Percentiles rank a stretch among this genome's conserved stretches.
phyloP scores from a whole-genome alignment of 2,329 filamentous ascomycete genomes.

The Pseudocercospora cruenta region DNA sequence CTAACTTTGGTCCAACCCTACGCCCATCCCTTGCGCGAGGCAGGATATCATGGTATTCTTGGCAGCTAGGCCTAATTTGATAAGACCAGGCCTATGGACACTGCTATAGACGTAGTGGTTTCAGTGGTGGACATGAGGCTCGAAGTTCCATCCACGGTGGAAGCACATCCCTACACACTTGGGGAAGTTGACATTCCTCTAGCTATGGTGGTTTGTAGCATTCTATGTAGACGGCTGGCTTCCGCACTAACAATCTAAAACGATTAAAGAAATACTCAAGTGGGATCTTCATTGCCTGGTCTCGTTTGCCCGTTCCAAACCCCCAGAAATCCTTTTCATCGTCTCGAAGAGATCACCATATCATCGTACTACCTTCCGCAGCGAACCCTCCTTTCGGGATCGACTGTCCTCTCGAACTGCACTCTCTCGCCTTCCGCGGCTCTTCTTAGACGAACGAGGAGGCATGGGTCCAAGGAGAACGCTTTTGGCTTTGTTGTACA shows the following conservation, averaged over 20 bases:
- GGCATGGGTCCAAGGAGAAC: conserved; percentile 27
- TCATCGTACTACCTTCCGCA: background rate
- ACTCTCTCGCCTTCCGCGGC: conserved; percentile 2
- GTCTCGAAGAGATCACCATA: background rate
- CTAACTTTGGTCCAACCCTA: too few species aligned
- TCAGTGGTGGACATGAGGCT: too few species aligned
- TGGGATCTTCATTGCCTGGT: background rate
- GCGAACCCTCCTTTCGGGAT: background rate
- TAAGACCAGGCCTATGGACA: too few species aligned
- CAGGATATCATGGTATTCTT: too few species aligned
- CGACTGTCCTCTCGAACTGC: conserved; percentile 13
- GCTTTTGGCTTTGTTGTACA: conserved; percentile 30
- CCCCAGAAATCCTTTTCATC: background rate
- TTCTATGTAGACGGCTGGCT: background rate
- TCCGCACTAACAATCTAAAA: background rate
- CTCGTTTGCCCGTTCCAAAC: background rate
- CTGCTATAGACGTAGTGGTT: too few species aligned
- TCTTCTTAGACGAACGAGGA: conserved; percentile 12
- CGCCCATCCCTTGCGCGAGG: too few species aligned
- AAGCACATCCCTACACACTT: too few species aligned
- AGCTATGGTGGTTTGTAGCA: too few species aligned
- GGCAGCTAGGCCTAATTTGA: too few species aligned
- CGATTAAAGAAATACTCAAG: background rate
- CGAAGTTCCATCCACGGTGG: too few species aligned
- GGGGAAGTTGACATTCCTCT: too few species aligned